A percentile compares a stretch with the other conserved stretches of the same genome.
Evolutionary conservation across 2,329 filamentous ascomycete genomes (phyloP).

Genomic region (Leptodontidium sp.): DNA sequence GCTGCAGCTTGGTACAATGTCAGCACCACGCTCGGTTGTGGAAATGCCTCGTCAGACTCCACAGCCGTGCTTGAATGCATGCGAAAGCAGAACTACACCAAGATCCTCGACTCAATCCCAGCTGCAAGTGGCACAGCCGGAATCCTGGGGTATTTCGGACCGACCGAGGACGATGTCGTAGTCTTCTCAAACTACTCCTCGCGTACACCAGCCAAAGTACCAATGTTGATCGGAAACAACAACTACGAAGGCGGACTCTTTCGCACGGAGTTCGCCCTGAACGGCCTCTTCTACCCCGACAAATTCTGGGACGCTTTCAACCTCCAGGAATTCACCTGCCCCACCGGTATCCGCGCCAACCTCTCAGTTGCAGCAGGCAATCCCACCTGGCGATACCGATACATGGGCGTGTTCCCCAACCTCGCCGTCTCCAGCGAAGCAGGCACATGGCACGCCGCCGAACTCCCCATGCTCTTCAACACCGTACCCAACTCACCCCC

Average conservation of each 20-base stretch:
- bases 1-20: constrained; percentile 41
- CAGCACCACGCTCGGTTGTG: constrained; percentile 42
- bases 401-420: constrained; percentile 50
- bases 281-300: constrained; percentile 36
- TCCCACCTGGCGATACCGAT: constrained; percentile 51
- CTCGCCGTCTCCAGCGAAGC: constrained; percentile 43
- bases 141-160: constrained; percentile 40
- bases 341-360: constrained; percentile 43
- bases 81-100: constrained; percentile 34
- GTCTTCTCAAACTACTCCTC: constrained; percentile 44
- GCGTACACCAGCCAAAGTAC: constrained; percentile 38
- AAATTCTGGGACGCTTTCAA: constrained; percentile 45
- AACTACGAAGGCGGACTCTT: constrained; percentile 48
- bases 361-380: constrained; percentile 38
- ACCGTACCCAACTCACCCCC: constrained; percentile 36
- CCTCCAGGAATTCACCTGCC: constrained; percentile 48
- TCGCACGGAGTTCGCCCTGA: constrained; percentile 37
- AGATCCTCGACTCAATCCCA: constrained; percentile 38
- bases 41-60: constrained; percentile 37
- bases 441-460: constrained; percentile 49
- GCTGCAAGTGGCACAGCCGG: constrained; percentile 17
- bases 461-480: constrained; percentile 48
- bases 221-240: constrained; percentile 47
- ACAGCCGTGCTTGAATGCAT: constrained; percentile 42
- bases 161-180: constrained; percentile 42